Evolutionary conservation across 2,329 filamentous ascomycete species (phyloP), one percentile per base, ranked within the genome.

Genomic region (Aureobasidium sp.): DNA sequence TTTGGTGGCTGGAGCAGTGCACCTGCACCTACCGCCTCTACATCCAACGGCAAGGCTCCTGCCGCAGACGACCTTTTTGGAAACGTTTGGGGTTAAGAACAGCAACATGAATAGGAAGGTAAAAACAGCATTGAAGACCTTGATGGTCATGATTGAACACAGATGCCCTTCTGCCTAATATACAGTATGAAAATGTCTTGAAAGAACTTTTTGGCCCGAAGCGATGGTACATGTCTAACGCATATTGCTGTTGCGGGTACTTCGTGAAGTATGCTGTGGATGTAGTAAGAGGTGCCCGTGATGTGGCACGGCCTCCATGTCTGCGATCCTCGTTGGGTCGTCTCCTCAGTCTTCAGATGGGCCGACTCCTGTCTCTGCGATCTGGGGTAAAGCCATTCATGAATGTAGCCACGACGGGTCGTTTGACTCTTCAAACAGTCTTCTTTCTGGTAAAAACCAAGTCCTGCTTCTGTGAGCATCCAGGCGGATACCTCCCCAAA

Each of bases 1-100:
- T 97, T 96, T 76, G 93, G 93, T 21, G 92, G 93, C 13, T 97
- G 93, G 93, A 85, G 89, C 50, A 95, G 90, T 70, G 84, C 85
- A 29, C 78, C 75, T 38, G 75, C 78, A 61, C 71, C 74, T 33
- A 69, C 77, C 21, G 71, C 71, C 45, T 73, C 72, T 51, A 73
- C 73, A 25, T 70, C 74, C 29, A 68, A 73, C 82, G 82, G 3
- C 71, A 75, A 60, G 62, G 62, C 47, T 23, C 47, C 15, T 83
- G 86, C 66, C 85, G 80, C 57, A 85, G 93, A 96, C 65, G 93
- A 97, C 76, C 73, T 97, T 68, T 97, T 97, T 74, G 91, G 88
- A 33, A 97, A 97, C 74, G 93, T 97, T 53, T 97, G 93, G 93
- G 83, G 91, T 76, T 96, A 77, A 61, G 33, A 4, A 11, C 3